Base-by-base conservation (phyloP, 202 grass and related monocot genomes). In the Dendrocalamus latiflorus region DNA sequence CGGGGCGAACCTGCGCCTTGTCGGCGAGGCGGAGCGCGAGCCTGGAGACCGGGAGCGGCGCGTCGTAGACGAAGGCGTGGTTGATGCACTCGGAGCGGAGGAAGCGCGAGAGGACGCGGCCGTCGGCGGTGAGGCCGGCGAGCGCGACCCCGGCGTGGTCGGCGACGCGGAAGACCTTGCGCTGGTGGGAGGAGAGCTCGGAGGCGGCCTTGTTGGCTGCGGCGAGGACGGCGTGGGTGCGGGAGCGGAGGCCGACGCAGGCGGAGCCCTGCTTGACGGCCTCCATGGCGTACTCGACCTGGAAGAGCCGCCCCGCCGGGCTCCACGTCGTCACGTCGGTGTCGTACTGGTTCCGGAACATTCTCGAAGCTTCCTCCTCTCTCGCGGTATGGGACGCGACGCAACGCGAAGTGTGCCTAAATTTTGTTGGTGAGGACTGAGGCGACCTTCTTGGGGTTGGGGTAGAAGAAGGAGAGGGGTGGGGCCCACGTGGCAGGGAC, bases 241-340 rank as follows among this genome's bases (percentile, higher is more conserved):
- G 45, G 60, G 95, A 98, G 20, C 90, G 90, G 80, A 98, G 95
- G 33, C 95, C 95, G 25, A 98, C 86, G 54, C 92, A 94, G 73
- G 95, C 92, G 51, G 95, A 90, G 14, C 95, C 95, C 85, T 98
- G 92, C 95, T 98, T 98, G 36, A 98, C 95, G 33, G 95, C 95
- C 92, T 98, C 95, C 95, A 98, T 98, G 70, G 95, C 93, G 91
- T 98, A 98, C 74, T 98, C 95, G 12, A 98, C 95, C 91, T 98
- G 95, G 93, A 98, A 98, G 20, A 98, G 89, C 47, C 95, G 90
- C 72, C 95, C 95, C 56, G 89, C 87, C 0, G 95, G 92, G 79
- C 95, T 98, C 95, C 95, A 98, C 8, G 92, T 98, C 37, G 95
- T 98, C 72, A 98, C 92, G 34, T 98, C 95, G 43, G 92, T 98